Evolutionary conservation across 202 grass and related monocot genomes (phyloP), one percentile per base, ranked within the genome.

Genomic region (Zizania palustris): DNA sequence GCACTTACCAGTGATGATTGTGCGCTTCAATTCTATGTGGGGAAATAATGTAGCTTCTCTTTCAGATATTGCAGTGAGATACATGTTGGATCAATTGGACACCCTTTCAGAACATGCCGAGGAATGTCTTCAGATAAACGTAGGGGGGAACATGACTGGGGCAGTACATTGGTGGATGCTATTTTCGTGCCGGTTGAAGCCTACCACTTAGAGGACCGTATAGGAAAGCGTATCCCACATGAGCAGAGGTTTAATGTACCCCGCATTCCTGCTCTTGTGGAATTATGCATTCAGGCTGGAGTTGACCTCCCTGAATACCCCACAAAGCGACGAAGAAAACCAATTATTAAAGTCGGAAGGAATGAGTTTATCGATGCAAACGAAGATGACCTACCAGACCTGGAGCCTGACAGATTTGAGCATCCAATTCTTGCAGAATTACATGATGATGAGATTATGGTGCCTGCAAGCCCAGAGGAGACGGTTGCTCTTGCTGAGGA

Each of bases 261-360:
- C 11, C 87, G 85, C 19, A 64, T 92, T 56, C 87, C 89, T 11
- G 91, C 96, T 78, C 76, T 95, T 45, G 89, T 95, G 33, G 96
- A 98, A 56, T 78, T 98, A 15, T 98, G 96, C 79, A 86, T 98
- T 60, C 96, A 99, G 80, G 96, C 91, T 81, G 96, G 96, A 38
- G 87, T 99, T 35, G 89, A 95, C 55, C 73, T 90, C n/a, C 91
- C 87, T 18, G 89, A 87, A 16, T 84, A 95, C 38, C 89, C 91
- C 58, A 95, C 89, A 70, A 98, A 95, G 72, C 84, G 87, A 44
- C 72, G 88, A 51, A 81, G 96, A 78, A 92, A 95, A 76, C 87
- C 96, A 9, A 87, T 95, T 19, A 89, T 98, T 70, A 89, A 87
- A 36, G 51, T 88, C 0, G 85, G 96, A 85, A 90, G 71, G 50